Base-by-base conservation (phyloP, 805 yeast species). In the Metschnikowia kunwiensis region DNA sequence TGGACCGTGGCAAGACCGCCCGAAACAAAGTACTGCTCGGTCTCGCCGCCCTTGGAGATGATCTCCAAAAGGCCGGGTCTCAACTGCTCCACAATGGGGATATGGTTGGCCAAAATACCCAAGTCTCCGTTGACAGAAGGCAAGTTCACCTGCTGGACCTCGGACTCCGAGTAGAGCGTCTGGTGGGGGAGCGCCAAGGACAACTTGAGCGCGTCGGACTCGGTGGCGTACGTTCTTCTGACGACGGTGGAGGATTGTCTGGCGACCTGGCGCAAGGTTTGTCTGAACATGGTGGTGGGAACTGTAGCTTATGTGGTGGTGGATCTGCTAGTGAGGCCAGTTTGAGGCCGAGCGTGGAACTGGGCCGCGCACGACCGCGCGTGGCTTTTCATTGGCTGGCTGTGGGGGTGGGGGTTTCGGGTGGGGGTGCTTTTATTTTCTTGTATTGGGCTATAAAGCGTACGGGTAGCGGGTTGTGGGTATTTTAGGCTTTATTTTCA, bases 91-190 rank as follows among this genome's bases (percentile, higher is more conserved):
- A 91, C 87, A 56, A 85, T 79, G 57, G 98, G 97, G 58, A 93
- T 96, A 80, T 93, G 98, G 74, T 86, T 83, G 55, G 97, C 96
- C 61, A 93, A 74, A 50, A 93, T 78, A 86, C 98, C 98, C 68
- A 91, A 78, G 61, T 86, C 94, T 65, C 98, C 98, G 51, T 93
- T 81, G 57, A 82, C 75, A 48, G 96, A 94, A 59, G 98, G 98
- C 53, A 93, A 75, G 73, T 93, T 93, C 54, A 93, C 97, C 75
- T 93, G 74, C 50, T 65, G 61, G 36, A 68, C 74, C 54, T 67
- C 72, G 87, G 58, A 61, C 37, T 76, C 77, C 35, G 77, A 55
- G 61, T 70, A 79, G 57, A 79, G 63, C 41, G 83, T 77, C 67
- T 82, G 80, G 64, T 86, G 88, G 50, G 98, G 98, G 55, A 89